Conservation (phyloP, 345 rosid species). For the Eucalyptus melliodora region DNA sequence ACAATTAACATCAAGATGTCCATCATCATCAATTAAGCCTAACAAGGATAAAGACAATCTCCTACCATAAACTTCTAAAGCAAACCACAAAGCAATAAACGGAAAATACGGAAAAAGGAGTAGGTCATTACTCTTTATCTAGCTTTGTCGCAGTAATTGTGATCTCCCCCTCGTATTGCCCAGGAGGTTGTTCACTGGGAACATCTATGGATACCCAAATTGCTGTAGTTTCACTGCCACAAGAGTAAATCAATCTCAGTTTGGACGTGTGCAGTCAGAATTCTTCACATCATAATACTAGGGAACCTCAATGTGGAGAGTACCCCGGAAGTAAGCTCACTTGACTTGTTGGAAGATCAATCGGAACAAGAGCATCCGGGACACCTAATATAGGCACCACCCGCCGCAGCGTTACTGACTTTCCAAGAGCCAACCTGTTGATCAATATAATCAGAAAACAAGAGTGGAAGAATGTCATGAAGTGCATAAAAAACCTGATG, state of each 20-base stretch:
- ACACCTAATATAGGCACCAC: conserved; percentile 83
- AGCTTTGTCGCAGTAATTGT: conserved; percentile 53
- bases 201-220: conserved; percentile 91
- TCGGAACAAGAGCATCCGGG: conserved; percentile 97
- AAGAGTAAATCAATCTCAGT: background rate
- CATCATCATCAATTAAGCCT: background rate
- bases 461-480: background rate
- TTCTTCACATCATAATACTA: background rate
- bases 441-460: conserved; percentile 4
- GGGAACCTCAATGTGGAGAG: background rate
- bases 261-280: background rate
- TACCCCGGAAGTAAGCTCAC: conserved; percentile 83
- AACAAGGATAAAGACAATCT: background rate
- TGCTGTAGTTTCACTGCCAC: conserved; percentile 75
- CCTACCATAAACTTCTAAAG: background rate
- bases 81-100: background rate
- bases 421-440: conserved; percentile 69
- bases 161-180: conserved; percentile 88
- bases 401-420: conserved; percentile 51
- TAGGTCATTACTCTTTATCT: conserved; percentile 42
- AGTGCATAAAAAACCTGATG: background rate
- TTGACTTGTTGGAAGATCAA: conserved; percentile 68
- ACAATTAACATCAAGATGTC: background rate
- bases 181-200: conserved; percentile 78
- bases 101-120: background rate